Percentiles rank a stretch among this genome's conserved stretches.
Evolutionary conservation across 164 flowering plant genomes (phyloP).

Genomic region (Magnolia sinica): DNA sequence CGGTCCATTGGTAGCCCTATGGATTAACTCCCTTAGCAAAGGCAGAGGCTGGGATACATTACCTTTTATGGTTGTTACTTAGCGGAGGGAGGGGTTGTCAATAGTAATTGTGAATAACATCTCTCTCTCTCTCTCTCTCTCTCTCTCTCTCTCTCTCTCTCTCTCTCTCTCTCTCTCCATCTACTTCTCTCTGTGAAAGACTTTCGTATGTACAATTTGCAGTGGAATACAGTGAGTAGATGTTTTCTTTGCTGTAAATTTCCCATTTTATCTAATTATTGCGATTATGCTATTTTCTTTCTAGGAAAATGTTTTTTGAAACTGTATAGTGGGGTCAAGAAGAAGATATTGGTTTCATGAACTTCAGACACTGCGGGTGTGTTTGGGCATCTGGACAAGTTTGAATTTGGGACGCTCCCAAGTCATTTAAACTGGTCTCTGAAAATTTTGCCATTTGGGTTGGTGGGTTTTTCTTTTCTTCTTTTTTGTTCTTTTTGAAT

Average conservation of each 20-base stretch:
- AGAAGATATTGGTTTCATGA: not conserved
- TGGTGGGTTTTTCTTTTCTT: not conserved
- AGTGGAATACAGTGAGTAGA: constrained; percentile 38
- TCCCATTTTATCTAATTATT: not conserved
- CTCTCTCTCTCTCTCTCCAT: no score
- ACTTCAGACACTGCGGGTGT: not conserved
- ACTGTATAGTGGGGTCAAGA: not conserved
- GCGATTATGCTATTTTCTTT: not conserved
- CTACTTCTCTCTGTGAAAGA: no score
- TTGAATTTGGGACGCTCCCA: not conserved
- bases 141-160: no score
- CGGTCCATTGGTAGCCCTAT: not conserved
- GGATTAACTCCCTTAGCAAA: not conserved
- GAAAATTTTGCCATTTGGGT: no score
- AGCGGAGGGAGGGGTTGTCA: no score
- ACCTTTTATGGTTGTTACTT: no score
- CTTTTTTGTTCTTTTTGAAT: not conserved
- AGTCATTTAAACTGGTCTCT: not conserved
- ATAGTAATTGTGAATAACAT: no score
- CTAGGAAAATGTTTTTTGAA: not conserved
- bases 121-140: no score
- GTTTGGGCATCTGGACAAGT: not conserved
- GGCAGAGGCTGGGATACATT: no score
- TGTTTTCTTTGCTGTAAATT: not conserved
- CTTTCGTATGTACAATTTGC: constrained; percentile 67